Base-by-base conservation (phyloP, 176 grass and related monocot species). In the Phoenix roebelenii region DNA sequence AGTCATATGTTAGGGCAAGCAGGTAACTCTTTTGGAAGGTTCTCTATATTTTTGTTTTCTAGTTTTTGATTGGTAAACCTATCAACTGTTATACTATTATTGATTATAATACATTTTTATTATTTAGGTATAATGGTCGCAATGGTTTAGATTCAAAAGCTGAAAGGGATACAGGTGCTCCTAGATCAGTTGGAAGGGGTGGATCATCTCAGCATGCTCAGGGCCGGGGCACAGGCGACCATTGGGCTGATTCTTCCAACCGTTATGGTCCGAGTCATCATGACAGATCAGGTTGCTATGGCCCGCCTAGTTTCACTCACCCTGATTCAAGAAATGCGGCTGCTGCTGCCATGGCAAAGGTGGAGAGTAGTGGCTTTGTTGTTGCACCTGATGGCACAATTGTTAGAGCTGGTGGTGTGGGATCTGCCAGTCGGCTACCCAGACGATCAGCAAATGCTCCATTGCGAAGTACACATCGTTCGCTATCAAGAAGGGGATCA, bases 351-450 rank as follows among this genome's bases (percentile, higher is more conserved):
- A 83, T 85, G 15, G 88, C 88, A 54, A 98, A 98, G 72, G 89
- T 98, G 67, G 61, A 98, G 67, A 98, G 82, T 73, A 92, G 83
- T 76, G 93, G 93, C 24, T 98, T 98, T 82, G 84, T 98, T 59
- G 93, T 98, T 67, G 84, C 93, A 61, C 73, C 7, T 70, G 93
- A 98, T 91, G 93, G 93, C 66, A 98, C 93, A 54, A 70, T 98
- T 70, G 93, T 89, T 66, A 98, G 76, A 81, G 79, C 61, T 54
- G 58, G 50, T 58, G 87, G 77, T 74, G 56, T 61, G 55, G 64
- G 72, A 59, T 66, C 55, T 77, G 52, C 60, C 79, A 61, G 72
- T 51, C 74, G 58, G 16, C 26, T 77, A 51, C 50, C 63, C 39
- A 60, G 66, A 71, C 77, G 66, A 66, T 39, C 80, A 58, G 58